Percentiles rank a stretch among this genome's conserved stretches.
Evolutionary conservation across 176 grass and related monocot genomes (phyloP).

Genomic region (Rhynchospora pubera): DNA sequence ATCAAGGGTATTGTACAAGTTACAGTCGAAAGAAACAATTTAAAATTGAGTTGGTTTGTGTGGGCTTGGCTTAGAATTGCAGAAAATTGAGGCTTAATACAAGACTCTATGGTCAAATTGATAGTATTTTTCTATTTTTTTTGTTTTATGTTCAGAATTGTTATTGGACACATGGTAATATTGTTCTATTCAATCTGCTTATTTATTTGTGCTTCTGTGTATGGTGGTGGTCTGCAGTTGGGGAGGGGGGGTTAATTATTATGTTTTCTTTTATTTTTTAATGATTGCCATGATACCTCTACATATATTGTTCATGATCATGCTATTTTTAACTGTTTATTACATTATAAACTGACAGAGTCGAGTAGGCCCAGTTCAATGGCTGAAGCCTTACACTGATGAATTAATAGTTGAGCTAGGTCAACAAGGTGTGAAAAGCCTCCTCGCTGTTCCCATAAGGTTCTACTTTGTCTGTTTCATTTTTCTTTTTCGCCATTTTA

Average conservation of each 20-base stretch:
- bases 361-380: slow-evolving; percentile 89
- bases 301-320: neutral
- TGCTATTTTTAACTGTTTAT: neutral
- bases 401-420: slow-evolving; percentile 84
- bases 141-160: neutral
- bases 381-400: slow-evolving; percentile 97
- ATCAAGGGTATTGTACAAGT: neutral
- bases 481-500: neutral
- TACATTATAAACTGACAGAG: slow-evolving; percentile 38
- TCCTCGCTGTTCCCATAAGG: slow-evolving; percentile 95
- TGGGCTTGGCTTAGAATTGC: too few species aligned
- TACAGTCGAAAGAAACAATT: too few species aligned
- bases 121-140: neutral
- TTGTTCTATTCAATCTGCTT: neutral
- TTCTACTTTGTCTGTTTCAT: slow-evolving; percentile 17
- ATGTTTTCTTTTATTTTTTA: neutral
- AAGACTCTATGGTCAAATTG: neutral
- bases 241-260: neutral
- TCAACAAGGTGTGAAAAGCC: slow-evolving; percentile 79
- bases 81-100: neutral
- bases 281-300: neutral
- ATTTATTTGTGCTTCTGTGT: neutral
- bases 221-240: neutral
- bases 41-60: too few species aligned
- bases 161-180: neutral